Evolutionary conservation across 352 stramenopile genomes (phyloP), one percentile per base, ranked within the genome.

Genomic region (Pythium biforme): DNA sequence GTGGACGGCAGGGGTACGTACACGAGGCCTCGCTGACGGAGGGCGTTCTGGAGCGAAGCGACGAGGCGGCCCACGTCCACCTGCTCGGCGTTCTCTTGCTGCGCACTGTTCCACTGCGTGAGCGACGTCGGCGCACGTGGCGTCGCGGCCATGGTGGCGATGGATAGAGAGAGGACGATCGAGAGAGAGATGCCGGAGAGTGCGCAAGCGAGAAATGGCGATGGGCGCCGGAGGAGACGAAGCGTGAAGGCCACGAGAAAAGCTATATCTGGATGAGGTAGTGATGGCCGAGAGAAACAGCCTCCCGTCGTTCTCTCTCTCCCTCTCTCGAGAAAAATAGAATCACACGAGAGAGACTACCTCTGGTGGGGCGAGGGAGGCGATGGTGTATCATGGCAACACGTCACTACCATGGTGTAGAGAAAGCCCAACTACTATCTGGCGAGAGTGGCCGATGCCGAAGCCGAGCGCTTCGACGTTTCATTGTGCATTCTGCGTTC

Each of bases 81-180:
- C 27, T 86, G 73, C 15, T 81, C 73, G 17, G 81, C 80, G 14
- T 69, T 84, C 59, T 88, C 74, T 65, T 92, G 82, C 57, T 92
- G 83, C 53, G 75, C 52, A 19, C 63, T 68, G 68, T 90, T 88
- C 83, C 83, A 92, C 59, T 90, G 75, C 27, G 77, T 89, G 31
- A 92, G 64, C 55, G 81, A 88, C 57, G 80, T 82, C 27, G 77
- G 65, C 34, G 59, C 55, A 3, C 62, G 67, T 25, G 68, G 63
- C 49, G 74, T 70, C 74, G 68, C 74, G 20, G 56, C 43, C 55
- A 65, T 70, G 46, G 6, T 66, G 20, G 8, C 15, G 34, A 33
- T 37, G 31, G 17, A n/a, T 25, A 29, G 40, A 53, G 20, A 65
- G 31, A 72, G 68, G 59, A 27, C 25, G n/a, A 29, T 5, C 31